Conservation (phyloP, 2,329 filamentous ascomycete species). For the Aspergillus unguis region DNA sequence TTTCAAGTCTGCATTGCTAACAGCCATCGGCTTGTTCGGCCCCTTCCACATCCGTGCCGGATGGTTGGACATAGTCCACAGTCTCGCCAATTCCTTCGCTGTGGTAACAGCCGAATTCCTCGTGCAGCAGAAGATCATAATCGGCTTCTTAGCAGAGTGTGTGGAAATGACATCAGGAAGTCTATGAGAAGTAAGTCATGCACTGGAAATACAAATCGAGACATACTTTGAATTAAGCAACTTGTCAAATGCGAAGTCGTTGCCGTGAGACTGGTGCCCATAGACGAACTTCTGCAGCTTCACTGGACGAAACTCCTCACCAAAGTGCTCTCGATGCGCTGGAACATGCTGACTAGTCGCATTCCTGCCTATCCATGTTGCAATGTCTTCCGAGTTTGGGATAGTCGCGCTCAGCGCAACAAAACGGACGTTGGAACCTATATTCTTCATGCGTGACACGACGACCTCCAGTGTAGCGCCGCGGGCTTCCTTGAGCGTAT, state of each 20-base stretch:
- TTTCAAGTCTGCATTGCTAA: slow-evolving; percentile 60
- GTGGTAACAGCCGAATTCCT: slow-evolving; percentile 67
- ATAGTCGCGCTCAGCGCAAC: slow-evolving; percentile 79
- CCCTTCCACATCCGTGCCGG: slow-evolving; percentile 61
- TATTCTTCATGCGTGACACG: slow-evolving; percentile 82
- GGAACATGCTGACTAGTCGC: slow-evolving; percentile 58
- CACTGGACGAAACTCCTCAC: slow-evolving; percentile 76
- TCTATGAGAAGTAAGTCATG: slow-evolving; percentile 37
- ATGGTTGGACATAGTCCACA: slow-evolving; percentile 56
- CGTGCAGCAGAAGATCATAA: slow-evolving; percentile 81
- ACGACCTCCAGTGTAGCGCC: slow-evolving; percentile 80
- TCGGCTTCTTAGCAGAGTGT: slow-evolving; percentile 68
- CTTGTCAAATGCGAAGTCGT: slow-evolving; percentile 76
- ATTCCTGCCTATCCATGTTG: slow-evolving; percentile 71
- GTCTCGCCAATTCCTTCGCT: slow-evolving; percentile 63
- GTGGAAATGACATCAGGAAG: slow-evolving; percentile 64
- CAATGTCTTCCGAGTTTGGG: slow-evolving; percentile 77
- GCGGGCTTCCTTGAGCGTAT: slow-evolving; percentile 75
- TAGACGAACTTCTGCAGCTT: slow-evolving; percentile 72
- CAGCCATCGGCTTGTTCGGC: slow-evolving; percentile 50
- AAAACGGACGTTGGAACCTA: slow-evolving; percentile 71
- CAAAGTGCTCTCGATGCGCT: slow-evolving; percentile 67
- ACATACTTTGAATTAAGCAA: slow-evolving; percentile 58
- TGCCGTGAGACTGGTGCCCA: slow-evolving; percentile 61
- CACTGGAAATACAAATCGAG: background rate